Evolutionary conservation across 495 filamentous ascomycete genomes (phyloP), one percentile per base, ranked within the genome.

Genomic region (Aspergillus homomorphus): DNA sequence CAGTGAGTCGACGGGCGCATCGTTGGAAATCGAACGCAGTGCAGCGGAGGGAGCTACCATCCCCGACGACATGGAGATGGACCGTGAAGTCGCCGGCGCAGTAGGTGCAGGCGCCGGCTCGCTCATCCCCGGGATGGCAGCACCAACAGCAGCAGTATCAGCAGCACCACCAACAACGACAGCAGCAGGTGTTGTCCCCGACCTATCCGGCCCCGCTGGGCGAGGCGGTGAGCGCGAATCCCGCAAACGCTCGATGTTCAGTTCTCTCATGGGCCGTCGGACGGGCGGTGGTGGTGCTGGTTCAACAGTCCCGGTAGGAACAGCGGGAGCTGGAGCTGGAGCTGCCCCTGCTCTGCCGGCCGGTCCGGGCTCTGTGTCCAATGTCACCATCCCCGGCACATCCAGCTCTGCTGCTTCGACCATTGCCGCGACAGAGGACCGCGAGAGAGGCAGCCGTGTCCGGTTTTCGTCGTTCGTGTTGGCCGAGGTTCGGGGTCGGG

Each of bases 381-480:
- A 48, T 18, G 56, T 65, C 12, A 54, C 45, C 44, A 53, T 49
- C 12, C 66, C 53, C 30, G 54, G 52, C 19, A 53, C 43, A 21
- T 59, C 57, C 0, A 24, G 33, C 0, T 33, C 23, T 18, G 22
- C 38, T 3, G 42, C 57, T 19, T 8, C 30, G n/a, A n/a, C n/a
- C n/a, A n/a, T n/a, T 24, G 18, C 57, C 4, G 53, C 21, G 23
- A 20, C 9, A 51, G 62, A 54, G 4, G 30, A 18, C 45, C 48
- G 46, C 45, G 63, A 68, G 66, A 63, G 49, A 51, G 51, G 54
- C 7, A 57, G 54, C 4, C 74, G 70, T 33, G 86, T 98, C 46
- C 82, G 94, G 24, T 86, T 97, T 67, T 85, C 93, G 19, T 88
- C 88, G 1, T 96, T 96, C 66, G 76, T 97, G 46, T 87, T 84